Percentiles rank a stretch among this genome's conserved stretches.
These are phyloP conservation scores for Penicillium taxi DNA, from an alignment of 495 filamentous ascomycete species.

Conservation along the genomic window DNA sequence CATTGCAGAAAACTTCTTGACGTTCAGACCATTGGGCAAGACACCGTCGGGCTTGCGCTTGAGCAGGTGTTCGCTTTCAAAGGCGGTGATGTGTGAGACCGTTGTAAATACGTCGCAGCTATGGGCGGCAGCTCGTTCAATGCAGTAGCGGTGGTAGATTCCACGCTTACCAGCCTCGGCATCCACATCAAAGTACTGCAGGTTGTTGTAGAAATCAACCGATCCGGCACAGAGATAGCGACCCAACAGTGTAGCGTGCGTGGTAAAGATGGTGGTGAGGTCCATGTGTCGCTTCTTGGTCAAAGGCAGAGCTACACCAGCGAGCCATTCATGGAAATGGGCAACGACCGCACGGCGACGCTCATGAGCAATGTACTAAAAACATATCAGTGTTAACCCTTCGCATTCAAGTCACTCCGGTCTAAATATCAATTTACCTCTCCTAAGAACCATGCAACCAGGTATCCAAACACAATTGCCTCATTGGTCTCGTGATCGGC, in stretches of 20 bases:
- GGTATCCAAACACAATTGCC: slow-evolving; percentile 92
- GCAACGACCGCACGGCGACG: slow-evolving; percentile 83
- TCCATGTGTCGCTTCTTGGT: slow-evolving; percentile 91
- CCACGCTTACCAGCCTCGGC: slow-evolving; percentile 95
- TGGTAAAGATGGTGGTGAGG: slow-evolving; percentile 97
- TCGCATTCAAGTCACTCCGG: too few relatives aligned
- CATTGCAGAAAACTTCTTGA: slow-evolving; percentile 97
- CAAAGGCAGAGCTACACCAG: slow-evolving; percentile 90
- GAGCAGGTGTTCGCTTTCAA: slow-evolving; percentile 92
- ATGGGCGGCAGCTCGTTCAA: slow-evolving; percentile 88
- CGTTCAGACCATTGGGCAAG: slow-evolving; percentile 91
- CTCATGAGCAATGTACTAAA: slow-evolving; percentile 86
- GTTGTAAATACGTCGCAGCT: slow-evolving; percentile 95
- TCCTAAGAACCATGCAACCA: slow-evolving; percentile 96
- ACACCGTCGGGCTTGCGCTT: slow-evolving; percentile 96
- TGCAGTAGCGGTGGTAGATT: slow-evolving; percentile 98
- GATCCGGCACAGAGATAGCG: slow-evolving; percentile 95
- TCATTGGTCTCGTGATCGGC: slow-evolving; percentile 95
- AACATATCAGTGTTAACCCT: too few relatives aligned
- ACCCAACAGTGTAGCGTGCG: slow-evolving; percentile 89
- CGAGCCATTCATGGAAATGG: slow-evolving; percentile 98
- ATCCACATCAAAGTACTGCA: slow-evolving; percentile 95
- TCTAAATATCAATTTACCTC: slow-evolving; percentile 70
- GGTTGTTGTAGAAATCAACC: slow-evolving; percentile 98
- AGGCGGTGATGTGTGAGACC: slow-evolving; percentile 96